phyloP scores from a whole-genome alignment of 129 eudicot species.

The Daucus carota region DH1_v3.0 NC_030387.2:1613501-1614000 shows the following conservation, averaged over 20 bases:
- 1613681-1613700: slow-evolving; percentile 56
- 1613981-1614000: background rate
- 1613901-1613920: background rate
- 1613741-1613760: slow-evolving; percentile 2
- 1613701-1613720: slow-evolving; percentile 78
- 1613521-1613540: background rate
- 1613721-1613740: slow-evolving; percentile 46
- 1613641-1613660: slow-evolving; percentile 97
- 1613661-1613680: slow-evolving; percentile 63
- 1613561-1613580: background rate
- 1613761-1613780: background rate
- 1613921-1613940: background rate
- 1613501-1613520: background rate
- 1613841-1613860: background rate
- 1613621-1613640: slow-evolving; percentile 98
- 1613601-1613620: slow-evolving; percentile 56
- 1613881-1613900: background rate
- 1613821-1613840: background rate
- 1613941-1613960: background rate
- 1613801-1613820: background rate
- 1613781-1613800: background rate
- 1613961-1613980: background rate
- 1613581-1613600: background rate
- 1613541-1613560: background rate
- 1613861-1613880: background rate